A percentile compares a stretch with the other conserved stretches of the same genome.
Evolutionary conservation across 2,329 filamentous ascomycete species (phyloP).

Genomic region (Sordariomycetes sp.): DNA sequence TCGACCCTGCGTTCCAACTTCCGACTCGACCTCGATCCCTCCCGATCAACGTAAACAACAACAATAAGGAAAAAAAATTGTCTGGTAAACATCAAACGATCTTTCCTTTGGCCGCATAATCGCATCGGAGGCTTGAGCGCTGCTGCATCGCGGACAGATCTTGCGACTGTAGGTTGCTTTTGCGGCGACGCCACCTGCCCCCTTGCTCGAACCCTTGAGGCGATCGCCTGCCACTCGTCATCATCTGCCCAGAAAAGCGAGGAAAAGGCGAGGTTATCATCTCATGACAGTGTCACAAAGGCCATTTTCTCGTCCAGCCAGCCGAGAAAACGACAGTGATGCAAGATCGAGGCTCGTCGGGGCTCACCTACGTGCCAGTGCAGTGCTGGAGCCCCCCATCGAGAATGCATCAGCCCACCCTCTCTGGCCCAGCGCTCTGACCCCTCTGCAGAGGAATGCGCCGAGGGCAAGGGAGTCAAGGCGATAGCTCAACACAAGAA

Average conservation of each 20-base stretch:
- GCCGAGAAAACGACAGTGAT: constrained; percentile 1
- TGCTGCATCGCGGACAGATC: background rate
- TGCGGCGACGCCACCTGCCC: background rate
- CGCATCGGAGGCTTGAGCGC: background rate
- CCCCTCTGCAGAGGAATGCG: constrained; percentile 5
- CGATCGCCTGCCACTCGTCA: background rate
- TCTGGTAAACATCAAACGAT: no score
- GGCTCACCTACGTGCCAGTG: no score
- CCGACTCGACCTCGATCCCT: background rate
- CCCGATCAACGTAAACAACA: background rate
- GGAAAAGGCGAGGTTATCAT: background rate
- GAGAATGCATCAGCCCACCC: constrained; percentile 2
- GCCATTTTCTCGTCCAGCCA: no score
- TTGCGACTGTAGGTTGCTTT: background rate
- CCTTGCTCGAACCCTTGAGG: background rate
- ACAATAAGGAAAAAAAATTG: no score
- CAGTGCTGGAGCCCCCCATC: background rate
- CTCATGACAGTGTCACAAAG: background rate
- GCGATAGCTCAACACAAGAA: background rate
- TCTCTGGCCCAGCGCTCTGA: background rate
- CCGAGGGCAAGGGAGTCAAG: background rate
- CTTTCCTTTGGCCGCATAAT: background rate
- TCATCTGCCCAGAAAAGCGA: no score
- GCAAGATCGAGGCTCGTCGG: background rate
- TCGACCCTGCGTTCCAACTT: no score